These are phyloP conservation scores for Euphorbia pulcherrima DNA, from an alignment of 345 rosid species.

Conservation along the genomic window DNA sequence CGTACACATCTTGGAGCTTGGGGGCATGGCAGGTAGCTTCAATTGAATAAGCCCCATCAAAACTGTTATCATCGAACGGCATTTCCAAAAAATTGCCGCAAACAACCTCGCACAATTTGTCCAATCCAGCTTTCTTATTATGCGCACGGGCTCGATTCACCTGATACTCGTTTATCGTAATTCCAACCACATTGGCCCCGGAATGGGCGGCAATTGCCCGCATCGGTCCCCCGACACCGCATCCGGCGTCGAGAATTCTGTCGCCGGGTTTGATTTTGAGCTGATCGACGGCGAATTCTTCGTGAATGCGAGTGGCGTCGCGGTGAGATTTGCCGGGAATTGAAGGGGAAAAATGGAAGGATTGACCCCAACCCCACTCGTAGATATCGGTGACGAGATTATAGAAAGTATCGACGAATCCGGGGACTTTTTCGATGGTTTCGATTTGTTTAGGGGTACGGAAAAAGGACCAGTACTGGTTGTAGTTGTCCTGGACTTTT, in stretches of 20 bases:
- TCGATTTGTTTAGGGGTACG: constrained; percentile 78
- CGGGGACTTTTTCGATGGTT: constrained; percentile 71
- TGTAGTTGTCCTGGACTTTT: constrained; percentile 67
- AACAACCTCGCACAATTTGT: constrained; percentile 68
- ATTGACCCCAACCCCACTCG: constrained; percentile 99
- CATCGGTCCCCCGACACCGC: constrained; percentile 98
- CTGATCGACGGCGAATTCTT: constrained; percentile 78
- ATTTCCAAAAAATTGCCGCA: constrained; percentile 83
- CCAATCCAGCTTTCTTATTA: constrained; percentile 84
- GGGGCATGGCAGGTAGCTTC: constrained; percentile 99
- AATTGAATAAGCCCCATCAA: constrained; percentile 92
- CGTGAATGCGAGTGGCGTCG: constrained; percentile 79
- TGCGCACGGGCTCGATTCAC: constrained; percentile 77
- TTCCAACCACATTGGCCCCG: constrained; percentile 71
- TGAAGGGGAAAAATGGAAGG: constrained; percentile 89
- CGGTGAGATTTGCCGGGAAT: constrained; percentile 70
- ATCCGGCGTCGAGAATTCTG: constrained; percentile 74
- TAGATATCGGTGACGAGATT: constrained; percentile 89
- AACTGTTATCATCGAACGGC: constrained; percentile 73
- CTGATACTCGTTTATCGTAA: constrained; percentile 92
- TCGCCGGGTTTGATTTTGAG: constrained; percentile 52
- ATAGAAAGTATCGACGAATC: constrained; percentile 87
- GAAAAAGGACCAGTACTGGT: constrained; percentile 73
- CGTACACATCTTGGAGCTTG: constrained; percentile 70
- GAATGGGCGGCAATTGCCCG: constrained; percentile 93